Base-by-base conservation (phyloP, 805 yeast genomes). In the Saccharomycopsis javanensis region DNA sequence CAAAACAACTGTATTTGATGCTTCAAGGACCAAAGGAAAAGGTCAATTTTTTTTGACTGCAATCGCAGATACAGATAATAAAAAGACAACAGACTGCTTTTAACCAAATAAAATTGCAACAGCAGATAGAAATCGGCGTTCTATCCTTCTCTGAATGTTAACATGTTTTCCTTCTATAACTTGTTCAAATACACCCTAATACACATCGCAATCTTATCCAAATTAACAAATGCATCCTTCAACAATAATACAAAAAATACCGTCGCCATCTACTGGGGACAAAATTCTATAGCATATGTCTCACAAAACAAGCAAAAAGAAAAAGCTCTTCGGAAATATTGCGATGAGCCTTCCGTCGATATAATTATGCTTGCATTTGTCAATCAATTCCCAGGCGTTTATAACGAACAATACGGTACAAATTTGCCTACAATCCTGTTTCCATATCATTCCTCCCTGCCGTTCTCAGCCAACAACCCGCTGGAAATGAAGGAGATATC, bases 241-340 rank as follows among this genome's bases (percentile, higher is more conserved):
- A 42, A 42, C 48, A 42, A 23, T 28, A 42, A 23, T 28, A 51
- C 53, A 3, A 34, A 38, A 25, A 54, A 58, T 30, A 86, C 87
- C 62, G 80, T 88, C 38, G 96, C 85, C 23, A 75, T 86, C 6
- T 89, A 89, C 71, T 89, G 96, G 96, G 96, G 97, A 55, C 96
- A 89, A 71, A 79, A 80, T 64, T 81, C 92, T 15, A 82, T 79
- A 18, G 88, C 88, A 6, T 67, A 75, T 11, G 83, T 81, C 63
- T 65, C 68, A 53, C 63, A 69, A 20, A 60, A 57, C 74, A 73
- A 58, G 62, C 66, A 35, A 50, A 68, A 37, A 66, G 75, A 63
- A 63, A 65, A 42, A 57, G 65, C 71, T 15, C 71, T 79, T 15
- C 71, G 76, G 15, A 70, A 75, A 52, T 88, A 88, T 73, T 89